Evolutionary conservation across 2,329 filamentous ascomycete species (phyloP).

Genomic region (Trichoderma koningii): DNA sequence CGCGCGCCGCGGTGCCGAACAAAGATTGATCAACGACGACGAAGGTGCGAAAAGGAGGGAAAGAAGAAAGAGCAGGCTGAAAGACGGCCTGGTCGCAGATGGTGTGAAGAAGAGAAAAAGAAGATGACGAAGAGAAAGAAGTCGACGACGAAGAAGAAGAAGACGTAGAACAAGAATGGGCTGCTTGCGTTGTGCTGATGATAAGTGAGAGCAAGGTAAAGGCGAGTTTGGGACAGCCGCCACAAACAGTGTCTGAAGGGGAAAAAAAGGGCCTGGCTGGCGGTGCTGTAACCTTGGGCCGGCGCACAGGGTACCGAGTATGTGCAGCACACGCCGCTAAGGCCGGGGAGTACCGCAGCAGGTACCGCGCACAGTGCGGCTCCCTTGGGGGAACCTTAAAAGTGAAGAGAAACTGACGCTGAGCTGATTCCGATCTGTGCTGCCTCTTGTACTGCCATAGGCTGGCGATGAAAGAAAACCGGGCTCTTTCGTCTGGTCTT

Average conservation of each 20-base stretch:
- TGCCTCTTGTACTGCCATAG: conserved; percentile 13
- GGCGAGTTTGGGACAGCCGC: conserved; percentile 14
- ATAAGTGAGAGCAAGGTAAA: no score
- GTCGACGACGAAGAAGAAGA: not conserved
- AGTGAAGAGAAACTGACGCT: conserved; percentile 16
- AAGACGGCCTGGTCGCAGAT: not conserved
- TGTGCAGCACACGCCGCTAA: conserved; percentile 13
- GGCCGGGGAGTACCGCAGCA: conserved; percentile 5
- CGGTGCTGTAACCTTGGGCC: conserved; percentile 10
- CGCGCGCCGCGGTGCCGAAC: conserved; percentile 24
- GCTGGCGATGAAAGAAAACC: conserved; percentile 5
- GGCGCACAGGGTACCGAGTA: conserved; percentile 21
- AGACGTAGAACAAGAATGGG: not conserved
- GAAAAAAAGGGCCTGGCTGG: conserved; percentile 25
- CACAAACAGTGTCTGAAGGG: conserved; percentile 28
- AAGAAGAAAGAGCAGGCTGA: not conserved
- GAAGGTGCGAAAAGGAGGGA: not conserved
- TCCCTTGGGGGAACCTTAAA: not conserved
- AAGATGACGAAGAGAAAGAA: not conserved
- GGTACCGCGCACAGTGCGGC: not conserved
- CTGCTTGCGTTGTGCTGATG: conserved; percentile 19
- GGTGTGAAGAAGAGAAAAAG: not conserved
- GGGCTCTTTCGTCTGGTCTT: not conserved
- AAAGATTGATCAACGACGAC: conserved; percentile 4
- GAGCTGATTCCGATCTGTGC: conserved; percentile 1